A percentile compares a stretch with the other conserved stretches of the same genome.
Conservation (phyloP, 2,329 filamentous ascomycete species). For the Talaromyces sp. region DNA sequence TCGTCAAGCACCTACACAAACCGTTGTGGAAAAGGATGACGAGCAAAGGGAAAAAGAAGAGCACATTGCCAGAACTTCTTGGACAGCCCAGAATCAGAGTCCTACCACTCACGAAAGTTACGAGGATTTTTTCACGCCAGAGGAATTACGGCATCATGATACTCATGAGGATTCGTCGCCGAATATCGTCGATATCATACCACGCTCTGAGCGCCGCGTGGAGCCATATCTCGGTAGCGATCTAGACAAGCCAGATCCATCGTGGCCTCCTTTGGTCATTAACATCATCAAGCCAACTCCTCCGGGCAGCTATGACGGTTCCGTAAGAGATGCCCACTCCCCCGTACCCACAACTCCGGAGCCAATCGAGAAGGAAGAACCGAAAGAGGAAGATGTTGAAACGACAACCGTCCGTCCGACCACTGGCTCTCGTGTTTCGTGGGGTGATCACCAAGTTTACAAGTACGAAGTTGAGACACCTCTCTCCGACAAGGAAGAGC, state of each 20-base stretch:
- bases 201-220: slow-evolving; percentile 27
- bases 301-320: slow-evolving; percentile 46
- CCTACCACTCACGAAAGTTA: slow-evolving; percentile 41
- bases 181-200: slow-evolving; percentile 30
- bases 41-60: slow-evolving; percentile 21
- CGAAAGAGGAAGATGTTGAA: slow-evolving; percentile 28
- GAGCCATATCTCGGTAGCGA: slow-evolving; percentile 18
- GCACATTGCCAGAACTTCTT: slow-evolving; percentile 29
- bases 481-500: slow-evolving; percentile 35
- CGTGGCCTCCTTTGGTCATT: slow-evolving; percentile 51
- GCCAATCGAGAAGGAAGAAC: slow-evolving; percentile 21
- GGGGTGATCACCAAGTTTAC: slow-evolving; percentile 63
- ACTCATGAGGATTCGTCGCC: slow-evolving; percentile 9
- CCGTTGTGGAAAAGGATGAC: slow-evolving; percentile 23
- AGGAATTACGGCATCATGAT: slow-evolving; percentile 37
- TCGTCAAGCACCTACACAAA: slow-evolving; percentile 22
- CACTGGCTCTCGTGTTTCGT: slow-evolving; percentile 57
- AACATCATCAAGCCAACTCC: slow-evolving; percentile 59
- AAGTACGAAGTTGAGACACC: slow-evolving; percentile 62
- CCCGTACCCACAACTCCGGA: slow-evolving; percentile 36
- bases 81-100: slow-evolving; percentile 28
- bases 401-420: slow-evolving; percentile 46
- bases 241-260: slow-evolving; percentile 22
- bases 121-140: slow-evolving; percentile 40
- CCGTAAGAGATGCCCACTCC: slow-evolving; percentile 31